Percentiles rank a stretch among this genome's conserved stretches.
Evolutionary conservation across 371 early-diverging fungal genomes (phyloP).

Genomic region (Mucor irregularis): DNA sequence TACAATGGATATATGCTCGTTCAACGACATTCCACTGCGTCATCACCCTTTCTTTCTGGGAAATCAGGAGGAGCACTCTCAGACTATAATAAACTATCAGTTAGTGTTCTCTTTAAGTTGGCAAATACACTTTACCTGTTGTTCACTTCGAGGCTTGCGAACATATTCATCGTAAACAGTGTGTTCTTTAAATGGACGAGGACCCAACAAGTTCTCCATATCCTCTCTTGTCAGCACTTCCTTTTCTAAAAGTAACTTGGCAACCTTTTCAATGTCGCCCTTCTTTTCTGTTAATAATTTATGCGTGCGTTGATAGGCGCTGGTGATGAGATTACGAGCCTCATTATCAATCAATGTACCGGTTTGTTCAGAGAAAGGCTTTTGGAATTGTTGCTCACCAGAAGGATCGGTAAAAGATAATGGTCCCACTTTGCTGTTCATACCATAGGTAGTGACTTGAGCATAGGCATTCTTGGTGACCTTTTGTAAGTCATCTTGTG

Average conservation of each 20-base stretch:
- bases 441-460: conserved; percentile 90
- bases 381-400: conserved; percentile 73
- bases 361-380: conserved; percentile 95
- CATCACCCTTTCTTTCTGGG: not conserved
- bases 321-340: conserved; percentile 75
- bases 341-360: conserved; percentile 92
- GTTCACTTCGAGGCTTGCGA: conserved; percentile 12
- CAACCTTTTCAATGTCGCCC: conserved; percentile 88
- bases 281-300: conserved; percentile 78
- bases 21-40: not conserved
- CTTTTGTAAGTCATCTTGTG: conserved; percentile 93
- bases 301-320: conserved; percentile 80
- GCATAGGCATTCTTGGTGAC: conserved; percentile 97
- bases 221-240: conserved; percentile 96
- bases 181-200: conserved; percentile 80
- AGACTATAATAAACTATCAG: not conserved
- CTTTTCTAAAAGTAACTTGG: conserved; percentile 85
- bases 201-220: conserved; percentile 88
- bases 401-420: conserved; percentile 78
- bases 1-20: too few species aligned
- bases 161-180: conserved; percentile 60
- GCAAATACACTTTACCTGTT: conserved; percentile 16
- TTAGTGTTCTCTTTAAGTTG: too few species aligned
- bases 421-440: conserved; percentile 88
- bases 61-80: conserved; percentile 11